A percentile compares a stretch with the other conserved stretches of the same genome.
These are phyloP conservation scores for Agrocybe pediades DNA, from an alignment of 768 basidiomycete species.

Conservation along the genomic window DNA sequence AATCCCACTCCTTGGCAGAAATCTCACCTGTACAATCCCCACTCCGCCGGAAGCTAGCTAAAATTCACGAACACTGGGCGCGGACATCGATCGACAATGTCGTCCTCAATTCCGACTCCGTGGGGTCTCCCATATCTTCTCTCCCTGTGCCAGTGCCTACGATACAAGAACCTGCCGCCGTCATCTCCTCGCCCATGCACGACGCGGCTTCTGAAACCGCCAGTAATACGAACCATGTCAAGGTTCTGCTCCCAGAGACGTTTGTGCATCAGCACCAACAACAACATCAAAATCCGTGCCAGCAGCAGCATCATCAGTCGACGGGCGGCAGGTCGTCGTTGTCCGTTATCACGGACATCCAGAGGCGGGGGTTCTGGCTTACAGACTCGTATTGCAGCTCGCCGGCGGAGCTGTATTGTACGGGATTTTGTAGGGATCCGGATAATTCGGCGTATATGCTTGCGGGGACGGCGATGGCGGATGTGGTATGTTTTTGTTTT, in stretches of 20 bases:
- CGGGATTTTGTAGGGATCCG: slow-evolving; percentile 30
- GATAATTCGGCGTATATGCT: slow-evolving; percentile 7
- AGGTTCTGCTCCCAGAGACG: no score
- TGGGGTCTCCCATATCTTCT: not conserved
- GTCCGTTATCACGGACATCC: slow-evolving; percentile 17
- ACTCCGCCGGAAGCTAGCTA: not conserved
- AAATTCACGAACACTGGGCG: not conserved
- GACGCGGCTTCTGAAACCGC: no score
- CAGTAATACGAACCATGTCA: no score
- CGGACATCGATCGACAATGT: not conserved
- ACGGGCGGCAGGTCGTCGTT: slow-evolving; percentile 7
- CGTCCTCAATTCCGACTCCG: no score
- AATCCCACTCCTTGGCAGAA: not conserved
- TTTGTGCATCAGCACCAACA: not conserved
- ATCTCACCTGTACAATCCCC: not conserved
- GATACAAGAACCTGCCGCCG: not conserved
- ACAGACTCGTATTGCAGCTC: slow-evolving; percentile 23
- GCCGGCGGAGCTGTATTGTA: slow-evolving; percentile 28
- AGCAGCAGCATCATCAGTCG: not conserved
- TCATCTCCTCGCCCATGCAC: no score
- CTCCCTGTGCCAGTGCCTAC: not conserved
- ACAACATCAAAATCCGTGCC: not conserved
- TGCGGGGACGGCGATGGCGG: slow-evolving; percentile 12
- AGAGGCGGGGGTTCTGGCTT: not conserved
- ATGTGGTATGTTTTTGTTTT: slow-evolving; percentile 29